Base-by-base conservation (phyloP, 495 filamentous ascomycete genomes). In the Podospora didyma region DNA sequence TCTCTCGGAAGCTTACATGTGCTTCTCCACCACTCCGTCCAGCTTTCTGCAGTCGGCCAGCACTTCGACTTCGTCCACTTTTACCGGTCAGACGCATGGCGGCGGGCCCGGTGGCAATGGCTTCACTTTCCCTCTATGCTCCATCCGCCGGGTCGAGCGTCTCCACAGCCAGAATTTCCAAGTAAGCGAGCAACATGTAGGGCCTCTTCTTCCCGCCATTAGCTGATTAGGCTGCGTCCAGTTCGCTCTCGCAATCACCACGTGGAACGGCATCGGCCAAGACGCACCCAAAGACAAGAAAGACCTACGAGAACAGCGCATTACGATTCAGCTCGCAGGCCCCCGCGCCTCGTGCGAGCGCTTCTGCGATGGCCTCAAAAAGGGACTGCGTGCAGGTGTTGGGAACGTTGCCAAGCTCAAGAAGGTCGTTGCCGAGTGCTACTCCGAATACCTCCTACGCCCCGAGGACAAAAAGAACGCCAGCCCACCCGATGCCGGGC, bases 351-450 rank as follows among this genome's bases (percentile, higher is more conserved):
- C 87, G 46, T 97, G 92, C 69, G 94, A 98, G 72, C 78, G 91
- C 34, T 98, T 98, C 74, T 98, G 94, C 67, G 94, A 98, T 73
- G 89, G 88, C 2, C 76, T 98, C 61, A 97, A 97, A 73, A 89
- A 86, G 62, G 92, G 90, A 3, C 71, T 98, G 46, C 82, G 92
- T 51, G 86, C 88, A 44, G 90, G 83, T 37, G 89, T 96, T 62
- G 89, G 86, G 48, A 92, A 92, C 59, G 89, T 96, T 11, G 87
- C 87, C 39, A 91, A 85, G 64, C 75, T 97, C 51, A 87, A 89
- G 56, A 75, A 80, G 46, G 85, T 97, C 10, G 83, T 92, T 4
- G 70, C 79, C 37, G 86, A 92, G 59, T 96, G 90, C 71, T 97
- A 96, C 67, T 96, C 92, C 14, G 94, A 97, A 73, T 95, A 94